Evolutionary conservation across 768 basidiomycete species (phyloP), one percentile per base, ranked within the genome.

Genomic region (Lactarius sp.): DNA sequence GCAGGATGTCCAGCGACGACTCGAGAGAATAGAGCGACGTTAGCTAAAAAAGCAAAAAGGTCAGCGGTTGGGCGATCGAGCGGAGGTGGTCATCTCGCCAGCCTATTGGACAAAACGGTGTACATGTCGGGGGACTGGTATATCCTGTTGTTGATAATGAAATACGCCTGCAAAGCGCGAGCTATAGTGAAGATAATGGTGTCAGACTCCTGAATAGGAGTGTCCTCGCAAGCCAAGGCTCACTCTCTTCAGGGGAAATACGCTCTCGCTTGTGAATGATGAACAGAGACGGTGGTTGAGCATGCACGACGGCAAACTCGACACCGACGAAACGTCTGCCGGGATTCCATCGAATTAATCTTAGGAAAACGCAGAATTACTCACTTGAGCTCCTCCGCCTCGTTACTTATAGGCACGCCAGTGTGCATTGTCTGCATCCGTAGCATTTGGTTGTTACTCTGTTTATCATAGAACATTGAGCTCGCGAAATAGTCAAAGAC

Each of bases 371-470:
- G 22, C n/a, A 41, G 53, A 46, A 20, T 42, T n/a, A 63, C 85
- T 67, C 73, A 90, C 93, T 79, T 92, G 66, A 96, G 84, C 71
- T 95, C 91, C 66, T 90, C 90, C 10, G 87, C 85, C 73, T 94
- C 94, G 68, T 94, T 88, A 8, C 80, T 77, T 60, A 92, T 76
- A 10, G 88, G 83, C 34, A 83, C 76, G n/a, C 88, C 91, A 0
- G 89, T 88, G 70, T 92, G 88, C 77, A 88, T 87, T 0, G 91
- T 94, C 74, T 96, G 94, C 94, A 96, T 96, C 69, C 92, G 87
- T 50, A 96, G 77, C 36, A 90, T 86, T 70, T 94, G 90, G 74
- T 96, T 96, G 74, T 88, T 94, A 76, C 90, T 93, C 75, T 91
- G 89, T 74, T 92, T 92, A 76, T 95, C 93, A 73, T 93, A 96